These are phyloP conservation scores for Primulina eburnea DNA, from an alignment of 257 asterid species.

Conservation along the genomic window DNA sequence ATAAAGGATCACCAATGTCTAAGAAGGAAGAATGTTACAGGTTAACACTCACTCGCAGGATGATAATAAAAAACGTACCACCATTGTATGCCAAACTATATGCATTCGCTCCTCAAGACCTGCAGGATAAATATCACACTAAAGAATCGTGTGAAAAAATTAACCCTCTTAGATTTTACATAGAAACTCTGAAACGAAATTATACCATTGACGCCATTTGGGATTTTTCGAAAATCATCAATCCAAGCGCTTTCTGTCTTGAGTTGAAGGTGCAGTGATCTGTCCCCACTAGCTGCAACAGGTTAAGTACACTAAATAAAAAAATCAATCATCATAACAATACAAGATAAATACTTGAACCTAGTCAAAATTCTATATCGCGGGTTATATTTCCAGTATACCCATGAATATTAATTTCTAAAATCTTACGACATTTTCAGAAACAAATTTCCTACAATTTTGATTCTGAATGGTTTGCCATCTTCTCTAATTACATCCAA, in stretches of 20 bases:
- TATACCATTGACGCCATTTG: conserved; percentile 94
- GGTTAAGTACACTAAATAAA: conserved; percentile 14
- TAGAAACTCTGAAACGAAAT: conserved; percentile 10
- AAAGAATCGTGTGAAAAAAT: conserved; percentile 4
- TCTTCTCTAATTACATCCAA: not conserved
- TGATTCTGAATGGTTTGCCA: not conserved
- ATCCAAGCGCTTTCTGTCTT: conserved; percentile 83
- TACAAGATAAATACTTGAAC: no score
- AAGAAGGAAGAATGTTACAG: not conserved
- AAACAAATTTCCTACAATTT: not conserved
- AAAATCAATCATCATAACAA: not conserved
- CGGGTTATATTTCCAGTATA: not conserved
- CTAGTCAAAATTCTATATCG: not conserved
- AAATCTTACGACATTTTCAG: not conserved
- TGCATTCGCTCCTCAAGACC: conserved; percentile 99
- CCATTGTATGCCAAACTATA: conserved; percentile 94
- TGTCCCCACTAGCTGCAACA: conserved; percentile 90
- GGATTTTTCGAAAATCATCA: conserved; percentile 89
- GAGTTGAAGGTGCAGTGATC: conserved; percentile 95
- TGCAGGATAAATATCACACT: conserved; percentile 24
- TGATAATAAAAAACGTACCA: conserved; percentile 51
- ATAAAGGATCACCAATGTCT: not conserved
- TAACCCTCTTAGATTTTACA: conserved; percentile 12
- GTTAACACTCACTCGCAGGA: conserved; percentile 13
- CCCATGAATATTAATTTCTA: not conserved